Base-by-base conservation (phyloP, 225 moss, liverwort and hornwort species). In the Anthoceros angustus region DNA sequence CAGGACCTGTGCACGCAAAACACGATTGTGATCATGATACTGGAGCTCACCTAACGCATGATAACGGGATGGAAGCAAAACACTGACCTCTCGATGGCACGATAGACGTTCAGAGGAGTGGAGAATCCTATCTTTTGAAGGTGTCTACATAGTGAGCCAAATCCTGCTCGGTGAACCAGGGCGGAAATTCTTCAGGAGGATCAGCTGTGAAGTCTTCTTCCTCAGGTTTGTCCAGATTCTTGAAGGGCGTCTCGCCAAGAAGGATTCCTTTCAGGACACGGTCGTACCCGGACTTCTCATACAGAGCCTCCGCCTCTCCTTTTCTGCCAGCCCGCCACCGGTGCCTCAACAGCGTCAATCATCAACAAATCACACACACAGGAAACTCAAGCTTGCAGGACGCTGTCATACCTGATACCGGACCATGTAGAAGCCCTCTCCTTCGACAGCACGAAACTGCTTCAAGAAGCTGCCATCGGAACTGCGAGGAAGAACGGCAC, bases 41-140 rank as follows among this genome's bases (percentile, higher is more conserved):
- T 32, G 32, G 32, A 32, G 32, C 32, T 32, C 4, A 32, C 32
- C 32, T 32, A 4, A 32, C 32, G 32, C 32, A 32, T 10, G 32
- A 9, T 11, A 62, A 39, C 67, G 39, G 25, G 40, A 60, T 63
- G 10, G 41, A 3, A 20, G 55, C 40, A 66, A 66, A n/a, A 64
- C 49, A 68, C 5, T 3, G 67, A 75, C 79, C 79, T 79, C 67
- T 67, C 70, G 6, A 76, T 6, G 40, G 67, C 70, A 39, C 75
- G 80, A 63, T 80, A 83, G 63, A 73, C 71, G 65, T 78, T 83
- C 21, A 78, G n/a, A 61, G 71, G n/a, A 25, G 80, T 75, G 23
- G 73, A 72, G n/a, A 80, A 80, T 5, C 83, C 72, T 14, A 77
- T 64, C 61, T 75, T 83, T 75, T 71, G 9, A 71, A 80, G 14